Base-by-base conservation (phyloP, 495 filamentous ascomycete species). In the Staphylotrichum longicolle region DNA sequence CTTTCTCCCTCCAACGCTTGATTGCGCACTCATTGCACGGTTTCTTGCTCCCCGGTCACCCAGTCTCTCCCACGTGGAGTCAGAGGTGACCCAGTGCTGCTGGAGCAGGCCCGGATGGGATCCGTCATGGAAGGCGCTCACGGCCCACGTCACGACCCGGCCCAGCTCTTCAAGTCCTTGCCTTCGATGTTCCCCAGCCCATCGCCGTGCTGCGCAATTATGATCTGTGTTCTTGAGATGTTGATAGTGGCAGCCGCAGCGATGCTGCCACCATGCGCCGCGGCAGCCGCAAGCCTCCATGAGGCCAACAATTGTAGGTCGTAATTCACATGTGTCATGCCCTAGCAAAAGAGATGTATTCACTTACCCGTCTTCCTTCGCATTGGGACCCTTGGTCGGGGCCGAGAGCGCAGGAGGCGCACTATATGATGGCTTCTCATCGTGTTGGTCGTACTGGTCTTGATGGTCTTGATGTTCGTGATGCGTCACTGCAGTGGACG, bases 321-420 rank as follows among this genome's bases (percentile, higher is more conserved):
- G 27, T 54, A 12, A 32, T n/a, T 49, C 37, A 60, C 41, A 57
- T 42, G 41, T 58, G 53, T 64, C 64, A 70, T 54, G 32, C 54
- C 40, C 52, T 44, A 60, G 39, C 40, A 62, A 62, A 63, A 60
- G 71, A 68, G 11, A 45, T 57, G 64, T 72, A 68, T 66, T 52
- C 20, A 92, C 95, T 96, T 88, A 98, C 94, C 94, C 94, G 73
- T 98, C 94, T 85, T 98, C 94, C 77, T 98, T 98, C 54, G 96
- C 91, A 66, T 91, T 76, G 69, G 89, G 70, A 74, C 86, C 69
- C 70, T 77, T 72, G 33, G 69, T 62, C n/a, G 70, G 62, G 7
- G 65, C 37, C 2, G 62, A 51, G 9, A 63, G 54, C 10, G 59
- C 54, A 8, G 68, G 63, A 0, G 70, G 61, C 2, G 68, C 66